phyloP scores from a whole-genome alignment of 345 rosid species.

The Geranium brycei region DNA sequence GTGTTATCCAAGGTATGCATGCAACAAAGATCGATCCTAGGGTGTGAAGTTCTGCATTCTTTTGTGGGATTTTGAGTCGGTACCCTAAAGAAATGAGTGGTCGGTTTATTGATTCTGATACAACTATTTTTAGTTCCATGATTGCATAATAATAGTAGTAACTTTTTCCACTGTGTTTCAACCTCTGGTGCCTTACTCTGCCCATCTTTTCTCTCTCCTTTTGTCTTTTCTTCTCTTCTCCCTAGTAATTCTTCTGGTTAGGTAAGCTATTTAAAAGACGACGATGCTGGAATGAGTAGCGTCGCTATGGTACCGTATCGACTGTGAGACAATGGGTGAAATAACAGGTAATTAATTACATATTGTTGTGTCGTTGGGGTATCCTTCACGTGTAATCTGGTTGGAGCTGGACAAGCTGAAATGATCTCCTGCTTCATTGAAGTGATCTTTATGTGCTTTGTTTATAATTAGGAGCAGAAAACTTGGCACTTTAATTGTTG shows the following conservation, averaged over 20 bases:
- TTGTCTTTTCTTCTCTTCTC: slow-evolving; percentile 3
- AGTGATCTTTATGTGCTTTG: not conserved
- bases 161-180: slow-evolving; percentile 8
- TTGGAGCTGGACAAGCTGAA: not conserved
- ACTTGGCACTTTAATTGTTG: not conserved
- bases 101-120: slow-evolving; percentile 5
- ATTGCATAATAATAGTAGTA: not conserved
- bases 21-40: slow-evolving; percentile 9
- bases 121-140: slow-evolving; percentile 2
- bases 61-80: slow-evolving; percentile 6
- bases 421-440: not conserved
- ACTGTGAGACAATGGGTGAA: slow-evolving; percentile 20
- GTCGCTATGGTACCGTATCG: slow-evolving; percentile 19
- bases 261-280: slow-evolving; percentile 16
- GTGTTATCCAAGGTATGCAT: slow-evolving; percentile 36
- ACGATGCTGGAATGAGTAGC: slow-evolving; percentile 24
- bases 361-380: slow-evolving; percentile 8
- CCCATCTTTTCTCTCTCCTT: not conserved
- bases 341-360: slow-evolving; percentile 25
- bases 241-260: slow-evolving; percentile 7
- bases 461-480: not conserved
- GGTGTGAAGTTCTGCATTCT: slow-evolving; percentile 13
- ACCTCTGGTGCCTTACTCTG: slow-evolving; percentile 19
- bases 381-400: slow-evolving; percentile 4
- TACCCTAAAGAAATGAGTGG: slow-evolving; percentile 7